Conservation (phyloP, 352 stramenopile species). For the Globisporangium canariense region DNA sequence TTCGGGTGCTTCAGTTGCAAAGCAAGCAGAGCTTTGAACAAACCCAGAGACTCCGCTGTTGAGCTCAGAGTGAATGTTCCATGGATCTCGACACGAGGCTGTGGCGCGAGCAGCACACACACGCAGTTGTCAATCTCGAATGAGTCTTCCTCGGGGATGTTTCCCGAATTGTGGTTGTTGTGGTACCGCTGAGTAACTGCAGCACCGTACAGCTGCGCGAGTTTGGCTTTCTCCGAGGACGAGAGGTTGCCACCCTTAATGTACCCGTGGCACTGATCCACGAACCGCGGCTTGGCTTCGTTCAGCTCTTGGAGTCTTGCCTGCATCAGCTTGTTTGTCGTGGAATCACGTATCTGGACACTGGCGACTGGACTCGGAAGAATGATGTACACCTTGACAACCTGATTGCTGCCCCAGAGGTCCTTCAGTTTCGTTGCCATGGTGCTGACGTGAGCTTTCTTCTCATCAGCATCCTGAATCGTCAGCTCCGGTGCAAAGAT, state of each 20-base stretch:
- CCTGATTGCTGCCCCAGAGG: constrained; percentile 40
- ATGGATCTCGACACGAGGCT: constrained; percentile 38
- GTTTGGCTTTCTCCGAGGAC: constrained; percentile 26
- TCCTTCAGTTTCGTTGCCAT: constrained; percentile 26
- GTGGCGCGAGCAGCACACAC: constrained; percentile 42
- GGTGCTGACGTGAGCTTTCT: background rate
- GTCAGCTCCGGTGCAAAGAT: constrained; percentile 27
- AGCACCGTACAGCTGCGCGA: constrained; percentile 31
- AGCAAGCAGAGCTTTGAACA: constrained; percentile 37
- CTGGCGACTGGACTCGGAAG: constrained; percentile 25
- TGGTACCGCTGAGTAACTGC: constrained; percentile 6
- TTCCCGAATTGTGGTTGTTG: background rate
- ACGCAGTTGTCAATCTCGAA: constrained; percentile 43
- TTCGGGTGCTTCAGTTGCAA: constrained; percentile 16
- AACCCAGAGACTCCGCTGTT: constrained; percentile 12
- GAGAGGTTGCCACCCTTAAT: constrained; percentile 28
- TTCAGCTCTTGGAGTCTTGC: constrained; percentile 27
- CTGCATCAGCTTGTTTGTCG: constrained; percentile 39
- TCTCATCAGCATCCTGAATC: constrained; percentile 18
- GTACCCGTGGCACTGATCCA: constrained; percentile 65
- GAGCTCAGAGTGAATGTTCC: constrained; percentile 31
- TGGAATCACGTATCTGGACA: constrained; percentile 38
- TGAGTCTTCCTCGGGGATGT: background rate
- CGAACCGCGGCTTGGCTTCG: constrained; percentile 37
- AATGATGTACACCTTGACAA: constrained; percentile 52